These are phyloP conservation scores for Picochlorum sp. DNA, from an alignment of 139 green algal genomes.

Conservation along the genomic window DNA sequence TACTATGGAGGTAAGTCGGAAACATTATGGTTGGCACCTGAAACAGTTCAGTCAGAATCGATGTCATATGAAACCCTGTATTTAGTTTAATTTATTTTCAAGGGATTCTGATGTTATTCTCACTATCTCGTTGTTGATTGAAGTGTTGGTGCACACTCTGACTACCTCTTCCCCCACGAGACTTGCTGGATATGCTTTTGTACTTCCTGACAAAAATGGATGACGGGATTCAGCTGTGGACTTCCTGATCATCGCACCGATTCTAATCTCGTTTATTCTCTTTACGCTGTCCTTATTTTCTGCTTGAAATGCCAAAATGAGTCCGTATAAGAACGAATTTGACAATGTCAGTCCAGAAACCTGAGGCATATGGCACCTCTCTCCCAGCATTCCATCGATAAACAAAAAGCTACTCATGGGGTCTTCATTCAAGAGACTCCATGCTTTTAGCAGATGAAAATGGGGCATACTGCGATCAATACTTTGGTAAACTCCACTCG, in stretches of 20 bases:
- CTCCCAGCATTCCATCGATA: constrained; percentile 9
- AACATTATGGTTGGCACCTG: no score
- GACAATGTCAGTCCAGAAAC: constrained; percentile 2
- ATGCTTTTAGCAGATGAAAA: not conserved
- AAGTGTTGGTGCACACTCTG: no score
- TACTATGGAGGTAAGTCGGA: no score
- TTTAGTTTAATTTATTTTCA: no score
- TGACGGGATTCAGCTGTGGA: constrained; percentile 1
- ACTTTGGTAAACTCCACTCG: not conserved
- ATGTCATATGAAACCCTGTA: no score
- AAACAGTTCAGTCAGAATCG: no score
- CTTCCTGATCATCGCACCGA: constrained; percentile 9
- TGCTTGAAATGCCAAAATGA: constrained; percentile 7
- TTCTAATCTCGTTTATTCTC: constrained; percentile 19
- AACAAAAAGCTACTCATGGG: no score
- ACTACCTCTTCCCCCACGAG: not conserved
- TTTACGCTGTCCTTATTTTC: constrained; percentile 1
- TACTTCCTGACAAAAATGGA: constrained; percentile 1
- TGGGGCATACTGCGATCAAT: not conserved
- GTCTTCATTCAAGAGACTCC: not conserved
- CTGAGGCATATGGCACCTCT: constrained; percentile 11
- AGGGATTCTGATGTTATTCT: no score
- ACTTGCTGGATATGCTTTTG: constrained; percentile 1
- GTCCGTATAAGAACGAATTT: constrained; percentile 13
- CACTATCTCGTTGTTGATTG: no score